Evolutionary conservation across 2,329 filamentous ascomycete genomes (phyloP).

Genomic region (Trichoderma citrinoviride): DNA sequence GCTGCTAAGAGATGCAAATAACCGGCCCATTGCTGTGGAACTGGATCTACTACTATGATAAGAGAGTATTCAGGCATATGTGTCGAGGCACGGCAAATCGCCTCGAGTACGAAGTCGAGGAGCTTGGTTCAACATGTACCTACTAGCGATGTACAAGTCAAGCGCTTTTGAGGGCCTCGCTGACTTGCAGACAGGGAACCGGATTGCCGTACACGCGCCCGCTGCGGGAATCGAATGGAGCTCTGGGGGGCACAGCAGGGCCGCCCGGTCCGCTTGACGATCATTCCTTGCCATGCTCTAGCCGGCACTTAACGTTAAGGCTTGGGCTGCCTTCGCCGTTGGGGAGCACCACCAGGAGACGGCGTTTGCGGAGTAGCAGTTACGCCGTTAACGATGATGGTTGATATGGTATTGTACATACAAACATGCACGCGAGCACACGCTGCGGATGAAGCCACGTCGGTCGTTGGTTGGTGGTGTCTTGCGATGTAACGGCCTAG

Average conservation of each 20-base stretch:
- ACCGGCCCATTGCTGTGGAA: no score
- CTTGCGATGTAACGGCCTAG: constrained; percentile 3
- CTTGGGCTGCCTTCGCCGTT: neutral
- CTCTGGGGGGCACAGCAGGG: constrained; percentile 1
- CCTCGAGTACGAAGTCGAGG: no score
- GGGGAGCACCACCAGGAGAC: neutral
- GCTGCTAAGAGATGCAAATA: neutral
- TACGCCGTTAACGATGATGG: neutral
- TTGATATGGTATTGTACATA: no score
- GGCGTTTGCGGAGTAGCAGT: neutral
- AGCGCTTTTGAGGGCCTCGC: neutral
- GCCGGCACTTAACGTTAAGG: constrained; percentile 7
- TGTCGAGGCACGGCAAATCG: no score
- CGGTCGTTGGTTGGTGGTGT: neutral
- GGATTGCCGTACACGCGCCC: constrained; percentile 3
- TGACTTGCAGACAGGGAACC: constrained; percentile 18
- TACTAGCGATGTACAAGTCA: no score
- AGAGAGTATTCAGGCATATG: no score
- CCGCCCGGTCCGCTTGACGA: constrained; percentile 17
- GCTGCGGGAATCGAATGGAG: constrained; percentile 19
- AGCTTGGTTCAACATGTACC: no score
- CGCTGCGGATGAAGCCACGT: neutral
- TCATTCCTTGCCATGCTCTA: constrained; percentile 3
- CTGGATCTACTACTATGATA: neutral
- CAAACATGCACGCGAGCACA: neutral